Conservation (phyloP, 768 basidiomycete genomes). For the Cystofilobasidium bisporidii region DNA sequence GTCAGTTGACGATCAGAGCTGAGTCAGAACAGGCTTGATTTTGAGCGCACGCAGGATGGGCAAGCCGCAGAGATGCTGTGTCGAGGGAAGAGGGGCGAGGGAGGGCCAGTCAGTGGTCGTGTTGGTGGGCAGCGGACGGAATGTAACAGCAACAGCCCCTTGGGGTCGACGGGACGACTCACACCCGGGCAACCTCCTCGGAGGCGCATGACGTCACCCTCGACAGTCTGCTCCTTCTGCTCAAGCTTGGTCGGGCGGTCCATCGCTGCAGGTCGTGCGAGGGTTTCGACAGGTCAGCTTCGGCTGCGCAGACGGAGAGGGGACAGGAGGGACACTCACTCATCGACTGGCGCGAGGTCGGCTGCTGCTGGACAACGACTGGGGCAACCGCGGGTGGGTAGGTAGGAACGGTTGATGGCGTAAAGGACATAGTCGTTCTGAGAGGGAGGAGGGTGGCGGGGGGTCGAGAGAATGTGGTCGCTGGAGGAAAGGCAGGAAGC, state of each 20-base stretch:
- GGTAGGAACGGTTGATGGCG: not conserved
- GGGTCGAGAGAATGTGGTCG: not conserved
- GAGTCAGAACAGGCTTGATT: too few relatives aligned
- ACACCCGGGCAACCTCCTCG: slow-evolving; percentile 7
- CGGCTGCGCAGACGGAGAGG: not conserved
- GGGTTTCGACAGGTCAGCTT: not conserved
- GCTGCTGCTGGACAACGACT: not conserved
- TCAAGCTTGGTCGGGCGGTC: not conserved
- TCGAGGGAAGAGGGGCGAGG: too few relatives aligned
- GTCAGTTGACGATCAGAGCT: too few relatives aligned
- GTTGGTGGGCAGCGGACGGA: too few relatives aligned
- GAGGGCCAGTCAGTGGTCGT: too few relatives aligned
- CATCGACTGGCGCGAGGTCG: slow-evolving; percentile 1
- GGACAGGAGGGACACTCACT: not conserved
- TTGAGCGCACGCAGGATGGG: slow-evolving; percentile 25
- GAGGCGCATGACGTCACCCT: not conserved
- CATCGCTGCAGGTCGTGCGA: not conserved
- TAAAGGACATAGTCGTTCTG: not conserved
- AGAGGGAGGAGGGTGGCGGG: not conserved
- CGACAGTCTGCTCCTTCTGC: slow-evolving; percentile 3
- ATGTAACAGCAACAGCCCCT: too few relatives aligned
- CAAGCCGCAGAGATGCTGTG: slow-evolving; percentile 22
- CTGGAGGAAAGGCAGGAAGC: not conserved
- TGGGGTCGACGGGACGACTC: not conserved
- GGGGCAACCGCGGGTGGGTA: not conserved